Percentiles rank a stretch among this genome's conserved stretches.
phyloP scores from a whole-genome alignment of 2,329 filamentous ascomycete species.

The Hymenoscyphus scutula region DNA sequence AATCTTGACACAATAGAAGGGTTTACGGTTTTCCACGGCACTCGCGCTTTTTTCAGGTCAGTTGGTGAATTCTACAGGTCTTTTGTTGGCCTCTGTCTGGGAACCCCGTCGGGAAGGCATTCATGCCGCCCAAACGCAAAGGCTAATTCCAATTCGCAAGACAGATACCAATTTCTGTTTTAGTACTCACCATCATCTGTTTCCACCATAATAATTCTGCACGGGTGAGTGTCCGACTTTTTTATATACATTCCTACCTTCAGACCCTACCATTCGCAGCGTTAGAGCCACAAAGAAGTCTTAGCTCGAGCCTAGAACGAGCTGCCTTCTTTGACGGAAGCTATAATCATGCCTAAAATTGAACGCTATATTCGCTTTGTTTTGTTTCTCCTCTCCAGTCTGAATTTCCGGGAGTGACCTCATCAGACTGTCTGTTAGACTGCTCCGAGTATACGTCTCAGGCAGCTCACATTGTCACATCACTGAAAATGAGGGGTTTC shows the following conservation, averaged over 20 bases:
- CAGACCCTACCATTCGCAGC: neutral
- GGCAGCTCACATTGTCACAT: neutral
- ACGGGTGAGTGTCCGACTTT: slow-evolving; percentile 16
- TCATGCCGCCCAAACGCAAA: slow-evolving; percentile 12
- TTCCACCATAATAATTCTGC: slow-evolving; percentile 12
- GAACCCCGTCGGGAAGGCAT: neutral
- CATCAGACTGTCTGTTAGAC: too few relatives aligned
- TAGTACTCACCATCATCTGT: slow-evolving; percentile 15
- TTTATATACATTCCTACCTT: neutral
- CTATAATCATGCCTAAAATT: neutral
- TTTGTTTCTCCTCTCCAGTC: neutral
- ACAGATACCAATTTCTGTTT: slow-evolving; percentile 26
- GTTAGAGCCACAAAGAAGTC: slow-evolving; percentile 2
- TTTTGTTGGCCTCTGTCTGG: neutral
- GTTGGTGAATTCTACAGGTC: slow-evolving; percentile 11
- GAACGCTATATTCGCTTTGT: neutral
- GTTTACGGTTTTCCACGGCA: slow-evolving; percentile 24
- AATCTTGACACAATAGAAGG: slow-evolving; percentile 18
- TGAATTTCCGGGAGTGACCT: neutral
- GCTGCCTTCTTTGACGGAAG: neutral
- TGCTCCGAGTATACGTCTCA: neutral
- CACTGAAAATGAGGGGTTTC: neutral
- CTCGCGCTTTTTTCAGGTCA: slow-evolving; percentile 23
- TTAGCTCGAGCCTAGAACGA: neutral
- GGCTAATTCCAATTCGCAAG: slow-evolving; percentile 19